phyloP scores from a whole-genome alignment of 2,329 filamentous ascomycete species.

The Aspergillus sp. region DNA sequence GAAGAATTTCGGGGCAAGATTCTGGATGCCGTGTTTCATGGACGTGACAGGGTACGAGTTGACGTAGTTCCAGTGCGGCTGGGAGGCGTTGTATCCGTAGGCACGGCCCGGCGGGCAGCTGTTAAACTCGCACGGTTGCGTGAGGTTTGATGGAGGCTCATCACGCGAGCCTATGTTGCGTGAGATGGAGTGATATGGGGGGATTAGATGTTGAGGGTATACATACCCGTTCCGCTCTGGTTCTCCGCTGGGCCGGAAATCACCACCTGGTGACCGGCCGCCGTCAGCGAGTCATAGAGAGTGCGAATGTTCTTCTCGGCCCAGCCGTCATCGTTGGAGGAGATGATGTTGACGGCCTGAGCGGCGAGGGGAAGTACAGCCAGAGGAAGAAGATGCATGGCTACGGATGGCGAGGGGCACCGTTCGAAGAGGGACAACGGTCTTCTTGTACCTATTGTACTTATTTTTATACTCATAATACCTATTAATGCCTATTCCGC shows the following conservation, averaged over 20 bases:
- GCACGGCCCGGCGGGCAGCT: slow-evolving; percentile 60
- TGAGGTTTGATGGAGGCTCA: slow-evolving; percentile 48
- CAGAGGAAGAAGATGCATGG: slow-evolving; percentile 23
- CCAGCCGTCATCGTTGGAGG: slow-evolving; percentile 73
- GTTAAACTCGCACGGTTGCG: slow-evolving; percentile 57
- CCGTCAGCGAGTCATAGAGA: slow-evolving; percentile 56
- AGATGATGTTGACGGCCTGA: slow-evolving; percentile 54
- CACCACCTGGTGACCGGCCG: slow-evolving; percentile 60
- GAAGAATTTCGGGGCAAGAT: slow-evolving; percentile 56
- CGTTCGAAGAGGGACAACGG: too few species aligned
- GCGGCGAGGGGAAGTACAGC: slow-evolving; percentile 21
- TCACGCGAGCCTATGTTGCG: slow-evolving; percentile 52
- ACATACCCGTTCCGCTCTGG: slow-evolving; percentile 59
- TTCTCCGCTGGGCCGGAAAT: slow-evolving; percentile 67
- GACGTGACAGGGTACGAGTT: slow-evolving; percentile 68
- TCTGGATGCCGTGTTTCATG: slow-evolving; percentile 62
- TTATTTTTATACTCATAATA: too few species aligned
- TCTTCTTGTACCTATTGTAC: too few species aligned
- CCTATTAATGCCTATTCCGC: too few species aligned
- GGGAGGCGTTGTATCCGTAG: slow-evolving; percentile 56
- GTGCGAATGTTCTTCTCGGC: slow-evolving; percentile 65
- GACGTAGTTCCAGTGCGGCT: slow-evolving; percentile 66
- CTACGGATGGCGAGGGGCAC: background rate
- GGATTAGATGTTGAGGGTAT: background rate
- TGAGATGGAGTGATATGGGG: slow-evolving; percentile 6